Evolutionary conservation across 768 basidiomycete species (phyloP).

Genomic region (Asterophora lycoperdoides): DNA sequence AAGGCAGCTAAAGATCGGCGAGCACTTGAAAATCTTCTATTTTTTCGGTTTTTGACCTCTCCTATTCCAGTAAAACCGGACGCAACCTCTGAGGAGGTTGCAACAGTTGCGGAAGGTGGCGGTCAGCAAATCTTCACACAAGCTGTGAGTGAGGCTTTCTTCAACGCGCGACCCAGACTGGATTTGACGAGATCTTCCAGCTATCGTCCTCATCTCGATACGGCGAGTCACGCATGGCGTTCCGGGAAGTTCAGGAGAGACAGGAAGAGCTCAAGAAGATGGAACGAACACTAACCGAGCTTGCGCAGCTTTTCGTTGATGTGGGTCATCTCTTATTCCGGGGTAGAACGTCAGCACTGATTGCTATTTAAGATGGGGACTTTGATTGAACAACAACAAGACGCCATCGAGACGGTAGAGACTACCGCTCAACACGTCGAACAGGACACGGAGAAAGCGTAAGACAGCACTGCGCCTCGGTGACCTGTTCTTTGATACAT

Average conservation of each 20-base stretch:
- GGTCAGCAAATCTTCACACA: constrained; percentile 74
- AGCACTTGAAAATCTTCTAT: constrained; percentile 5
- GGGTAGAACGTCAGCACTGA: neutral
- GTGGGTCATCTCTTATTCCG: constrained; percentile 32
- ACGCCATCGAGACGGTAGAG: constrained; percentile 62
- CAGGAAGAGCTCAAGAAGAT: constrained; percentile 83
- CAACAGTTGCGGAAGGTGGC: constrained; percentile 62
- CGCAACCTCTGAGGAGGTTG: constrained; percentile 77
- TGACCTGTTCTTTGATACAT: constrained; percentile 2
- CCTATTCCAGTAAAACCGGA: constrained; percentile 69
- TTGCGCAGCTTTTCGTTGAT: constrained; percentile 85
- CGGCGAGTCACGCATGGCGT: constrained; percentile 76
- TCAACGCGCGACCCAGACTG: constrained; percentile 2
- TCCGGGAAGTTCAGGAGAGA: constrained; percentile 84
- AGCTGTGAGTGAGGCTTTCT: constrained; percentile 41
- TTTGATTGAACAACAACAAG: constrained; percentile 77
- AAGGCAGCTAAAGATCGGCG: constrained; percentile 76
- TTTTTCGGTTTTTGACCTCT: neutral
- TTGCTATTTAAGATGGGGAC: constrained; percentile 58
- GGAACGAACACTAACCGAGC: constrained; percentile 82
- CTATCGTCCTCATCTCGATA: constrained; percentile 76
- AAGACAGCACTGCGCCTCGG: constrained; percentile 21
- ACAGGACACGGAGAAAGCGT: constrained; percentile 70
- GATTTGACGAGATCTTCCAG: constrained; percentile 31
- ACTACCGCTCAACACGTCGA: constrained; percentile 58